Evolutionary conservation across 768 basidiomycete genomes (phyloP).

Genomic region (Mycena maculata): DNA sequence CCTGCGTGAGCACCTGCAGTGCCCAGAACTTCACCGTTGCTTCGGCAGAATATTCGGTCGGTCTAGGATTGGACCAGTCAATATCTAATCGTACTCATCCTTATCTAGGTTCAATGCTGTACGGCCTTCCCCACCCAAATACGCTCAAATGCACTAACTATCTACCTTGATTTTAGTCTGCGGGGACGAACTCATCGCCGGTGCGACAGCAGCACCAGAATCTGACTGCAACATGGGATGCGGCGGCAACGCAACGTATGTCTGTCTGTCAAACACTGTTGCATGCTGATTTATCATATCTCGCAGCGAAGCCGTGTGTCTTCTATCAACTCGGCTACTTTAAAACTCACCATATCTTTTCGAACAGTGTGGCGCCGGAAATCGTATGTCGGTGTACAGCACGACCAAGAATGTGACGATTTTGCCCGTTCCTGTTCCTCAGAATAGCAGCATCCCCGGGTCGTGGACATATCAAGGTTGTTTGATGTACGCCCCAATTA

Average conservation of each 20-base stretch:
- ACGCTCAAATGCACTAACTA: background rate
- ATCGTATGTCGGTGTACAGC: conserved; percentile 78
- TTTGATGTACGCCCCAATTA: conserved; percentile 58
- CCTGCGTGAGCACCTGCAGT: conserved; percentile 71
- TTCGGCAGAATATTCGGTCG: conserved; percentile 73
- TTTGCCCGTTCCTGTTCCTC: conserved; percentile 68
- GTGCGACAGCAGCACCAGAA: conserved; percentile 63
- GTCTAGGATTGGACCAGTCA: conserved; percentile 37
- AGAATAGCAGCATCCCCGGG: conserved; percentile 69
- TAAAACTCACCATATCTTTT: background rate
- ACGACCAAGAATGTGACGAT: conserved; percentile 61
- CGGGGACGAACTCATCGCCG: conserved; percentile 71
- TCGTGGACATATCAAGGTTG: conserved; percentile 77
- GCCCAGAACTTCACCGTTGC: conserved; percentile 71
- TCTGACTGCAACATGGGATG: conserved; percentile 80
- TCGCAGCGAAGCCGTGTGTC: conserved; percentile 61
- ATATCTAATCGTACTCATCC: conserved; percentile 51
- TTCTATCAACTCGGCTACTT: background rate
- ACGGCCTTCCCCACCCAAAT: conserved; percentile 36
- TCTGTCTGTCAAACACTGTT: conserved; percentile 40
- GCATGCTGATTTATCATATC: background rate
- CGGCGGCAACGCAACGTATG: conserved; percentile 76
- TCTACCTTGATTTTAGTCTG: conserved; percentile 63
- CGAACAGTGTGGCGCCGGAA: conserved; percentile 73
- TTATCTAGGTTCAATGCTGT: conserved; percentile 54